Evolutionary conservation across 345 rosid species (phyloP), one percentile per base, ranked within the genome.

Genomic region (Lagerstroemia speciosa): DNA sequence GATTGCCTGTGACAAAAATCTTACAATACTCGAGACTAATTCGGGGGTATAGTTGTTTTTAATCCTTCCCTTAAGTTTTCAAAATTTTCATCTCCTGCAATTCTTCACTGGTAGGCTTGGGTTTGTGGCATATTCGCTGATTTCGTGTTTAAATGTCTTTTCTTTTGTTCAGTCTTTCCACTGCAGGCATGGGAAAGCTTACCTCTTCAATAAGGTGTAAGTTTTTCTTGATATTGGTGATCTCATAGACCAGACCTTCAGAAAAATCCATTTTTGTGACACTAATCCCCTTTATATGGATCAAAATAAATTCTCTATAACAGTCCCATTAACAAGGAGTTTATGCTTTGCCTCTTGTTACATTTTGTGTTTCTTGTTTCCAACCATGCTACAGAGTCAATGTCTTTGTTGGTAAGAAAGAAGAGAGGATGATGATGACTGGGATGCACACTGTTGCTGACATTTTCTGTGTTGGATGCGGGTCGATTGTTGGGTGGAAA

Each of bases 161-260:
- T 72, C 67, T 76, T 82, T 69, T 74, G 73, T 79, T 81, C 86
- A 94, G 99, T 76, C 93, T 70, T 94, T 94, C 85, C 91, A 87
- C 64, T 22, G 82, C 86, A 89, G 83, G 81, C 92, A 94, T 83
- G 99, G 99, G 80, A 88, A 83, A 79, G 99, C 99, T 74, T 95
- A 92, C 83, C 98, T 95, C 82, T 95, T 95, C 90, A 77, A 66
- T 64, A 90, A 88, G 78, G 99, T 92, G 99, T 95, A 92, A 95
- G 99, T 88, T 75, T 78, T 84, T 75, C 81, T 66, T 72, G 72
- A 64, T 61, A 75, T 76, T 61, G 76, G 64, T 33, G 58, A 68
- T 74, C 71, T 36, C 34, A 74, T 40, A 33, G 26, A 58, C 37
- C 14, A 5, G 19, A 57, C 33, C 24, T 57, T 57, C 27, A 6